Percentiles rank a stretch among this genome's conserved stretches.
phyloP scores from a whole-genome alignment of 371 early-diverging fungal species.

The Mucor indicus region DNA sequence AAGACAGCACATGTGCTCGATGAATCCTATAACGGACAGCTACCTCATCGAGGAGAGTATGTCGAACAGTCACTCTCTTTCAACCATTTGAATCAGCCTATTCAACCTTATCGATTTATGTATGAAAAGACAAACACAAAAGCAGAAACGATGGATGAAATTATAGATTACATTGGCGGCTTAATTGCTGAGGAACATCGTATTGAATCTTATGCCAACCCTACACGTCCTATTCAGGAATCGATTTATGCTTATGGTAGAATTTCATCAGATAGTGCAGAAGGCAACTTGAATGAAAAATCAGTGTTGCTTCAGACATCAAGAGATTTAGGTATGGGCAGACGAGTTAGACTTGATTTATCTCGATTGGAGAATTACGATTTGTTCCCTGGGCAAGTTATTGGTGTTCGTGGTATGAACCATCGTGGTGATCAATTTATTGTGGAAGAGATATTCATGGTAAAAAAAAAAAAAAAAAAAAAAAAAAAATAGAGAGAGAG shows the following conservation, averaged over 20 bases:
- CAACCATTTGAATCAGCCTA: constrained; percentile 31
- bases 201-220: constrained; percentile 56
- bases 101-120: constrained; percentile 81
- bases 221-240: constrained; percentile 56
- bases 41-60: not conserved
- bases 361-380: constrained; percentile 48
- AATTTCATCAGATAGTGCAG: constrained; percentile 66
- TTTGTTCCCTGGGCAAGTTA: constrained; percentile 76
- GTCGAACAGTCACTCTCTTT: constrained; percentile 9
- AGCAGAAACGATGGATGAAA: constrained; percentile 67
- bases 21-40: constrained; percentile 27
- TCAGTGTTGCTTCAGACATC: constrained; percentile 80
- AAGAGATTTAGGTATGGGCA: constrained; percentile 66
- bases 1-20: constrained; percentile 25
- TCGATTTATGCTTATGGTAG: constrained; percentile 50
- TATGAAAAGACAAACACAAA: constrained; percentile 77
- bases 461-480: constrained; percentile 3
- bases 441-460: constrained; percentile 24
- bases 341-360: constrained; percentile 64
- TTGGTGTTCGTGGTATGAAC: constrained; percentile 47
- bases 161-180: constrained; percentile 67
- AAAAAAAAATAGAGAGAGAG: not conserved
- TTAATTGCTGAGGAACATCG: constrained; percentile 46
- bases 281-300: constrained; percentile 63
- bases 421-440: constrained; percentile 16